Evolutionary conservation across 2,329 filamentous ascomycete genomes (phyloP), one percentile per base, ranked within the genome.

Genomic region (Malbranchea cinnamomea): DNA sequence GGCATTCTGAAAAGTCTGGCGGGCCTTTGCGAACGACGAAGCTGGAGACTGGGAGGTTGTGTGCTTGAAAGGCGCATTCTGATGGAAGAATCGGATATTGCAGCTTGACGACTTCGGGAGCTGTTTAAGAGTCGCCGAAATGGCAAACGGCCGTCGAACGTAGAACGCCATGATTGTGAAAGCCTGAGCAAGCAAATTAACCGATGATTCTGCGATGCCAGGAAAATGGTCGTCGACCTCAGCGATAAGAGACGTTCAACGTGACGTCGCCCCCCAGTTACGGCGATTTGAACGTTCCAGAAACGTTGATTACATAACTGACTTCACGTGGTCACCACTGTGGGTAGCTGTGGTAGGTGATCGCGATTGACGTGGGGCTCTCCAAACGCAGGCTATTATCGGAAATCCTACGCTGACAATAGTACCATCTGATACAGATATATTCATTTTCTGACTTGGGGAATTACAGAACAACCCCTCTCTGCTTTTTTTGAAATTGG

Each of bases 71-170:
- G 65, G 63, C 40, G 65, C 59, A 44, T 62, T 65, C n/a, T n/a
- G n/a, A 53, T 78, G 72, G 56, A 78, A 71, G 46, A 65, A 63
- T 41, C 74, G 71, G 46, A 63, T 38, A 16, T 55, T 50, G 6
- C 23, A 32, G 33, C 56, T 56, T 25, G 65, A 54, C 32, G 62
- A 55, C 42, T 60, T 63, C 31, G 68, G 56, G 23, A 62, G 55
- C 59, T 68, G 72, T 52, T 62, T 67, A 43, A 78, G 51, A 21
- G 65, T 63, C 38, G 66, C 59, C 25, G 71, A 60, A 39, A 78
- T 59, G 49, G 70, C 66, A 43, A 78, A 74, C 11, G 74, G 73
- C 41, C 71, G 68, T 49, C 70, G 63, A 40, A 77, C 58, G 33
- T 74, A 54, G 51, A 74, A 76, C 35, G 73, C 68, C 74, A 78